A percentile compares a stretch with the other conserved stretches of the same genome.
Evolutionary conservation across 345 rosid species (phyloP).

Genomic region (Ailanthus altissimus): DNA sequence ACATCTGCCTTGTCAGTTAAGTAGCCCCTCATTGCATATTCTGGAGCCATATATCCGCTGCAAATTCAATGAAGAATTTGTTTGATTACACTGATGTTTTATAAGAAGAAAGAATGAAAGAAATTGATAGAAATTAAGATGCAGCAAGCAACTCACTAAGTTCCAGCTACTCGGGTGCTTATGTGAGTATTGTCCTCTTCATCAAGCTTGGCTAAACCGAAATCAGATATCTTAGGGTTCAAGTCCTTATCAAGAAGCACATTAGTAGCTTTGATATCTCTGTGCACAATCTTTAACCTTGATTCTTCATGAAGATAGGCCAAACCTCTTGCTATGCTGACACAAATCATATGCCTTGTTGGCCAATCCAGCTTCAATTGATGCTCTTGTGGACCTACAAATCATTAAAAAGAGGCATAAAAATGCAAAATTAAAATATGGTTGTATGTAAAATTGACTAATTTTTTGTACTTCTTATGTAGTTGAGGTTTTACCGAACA

Average conservation of each 20-base stretch:
- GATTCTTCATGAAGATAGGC: constrained; percentile 75
- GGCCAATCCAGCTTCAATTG: constrained; percentile 59
- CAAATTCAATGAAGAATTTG: neutral
- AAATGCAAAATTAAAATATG: neutral
- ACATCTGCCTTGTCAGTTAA: constrained; percentile 40
- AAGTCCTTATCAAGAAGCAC: constrained; percentile 62
- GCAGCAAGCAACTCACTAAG: constrained; percentile 40
- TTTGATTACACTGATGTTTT: neutral
- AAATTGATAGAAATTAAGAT: neutral
- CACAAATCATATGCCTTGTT: constrained; percentile 58
- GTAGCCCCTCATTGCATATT: constrained; percentile 41
- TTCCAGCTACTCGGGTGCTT: constrained; percentile 70
- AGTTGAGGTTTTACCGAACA: constrained; percentile 47
- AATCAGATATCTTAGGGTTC: constrained; percentile 64
- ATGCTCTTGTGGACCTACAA: constrained; percentile 43
- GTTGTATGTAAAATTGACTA: neutral
- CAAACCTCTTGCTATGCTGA: constrained; percentile 70
- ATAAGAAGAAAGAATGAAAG: neutral
- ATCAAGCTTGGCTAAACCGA: constrained; percentile 70
- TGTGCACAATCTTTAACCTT: constrained; percentile 62
- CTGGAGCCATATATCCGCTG: constrained; percentile 48
- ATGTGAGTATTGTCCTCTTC: constrained; percentile 70
- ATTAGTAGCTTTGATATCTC: constrained; percentile 73
- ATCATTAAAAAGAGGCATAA: neutral
- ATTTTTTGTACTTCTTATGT: neutral